Percentiles rank a stretch among this genome's conserved stretches.
Evolutionary conservation across 345 rosid species (phyloP).

Genomic region (Tarenaya hassleriana): DNA sequence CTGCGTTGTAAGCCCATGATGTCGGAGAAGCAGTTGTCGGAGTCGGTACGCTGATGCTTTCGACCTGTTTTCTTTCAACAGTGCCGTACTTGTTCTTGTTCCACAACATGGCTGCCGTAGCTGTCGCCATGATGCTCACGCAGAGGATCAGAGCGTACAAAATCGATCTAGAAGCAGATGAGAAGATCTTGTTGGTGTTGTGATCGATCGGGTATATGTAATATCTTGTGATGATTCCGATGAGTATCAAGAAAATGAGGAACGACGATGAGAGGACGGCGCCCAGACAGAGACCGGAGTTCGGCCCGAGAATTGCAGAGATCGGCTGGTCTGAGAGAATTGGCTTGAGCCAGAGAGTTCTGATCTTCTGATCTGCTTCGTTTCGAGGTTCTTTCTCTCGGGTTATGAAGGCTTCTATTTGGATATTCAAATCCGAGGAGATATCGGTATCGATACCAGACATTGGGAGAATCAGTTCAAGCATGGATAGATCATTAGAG

Average conservation of each 20-base stretch:
- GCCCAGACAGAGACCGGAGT: conserved; percentile 69
- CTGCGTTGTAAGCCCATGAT: conserved; percentile 23
- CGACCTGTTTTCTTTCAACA: conserved; percentile 36
- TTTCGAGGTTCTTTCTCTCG: conserved; percentile 41
- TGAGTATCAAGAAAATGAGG: conserved; percentile 41
- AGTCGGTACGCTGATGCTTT: conserved; percentile 32
- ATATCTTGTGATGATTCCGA: conserved; percentile 50
- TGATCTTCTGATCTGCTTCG: conserved; percentile 18
- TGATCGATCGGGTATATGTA: conserved; percentile 56
- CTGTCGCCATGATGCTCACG: conserved; percentile 37
- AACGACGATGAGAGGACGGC: conserved; percentile 59
- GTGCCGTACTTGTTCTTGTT: conserved; percentile 40
- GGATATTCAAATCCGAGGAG: conserved; percentile 35
- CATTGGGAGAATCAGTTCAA: conserved; percentile 55
- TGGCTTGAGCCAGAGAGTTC: conserved; percentile 52
- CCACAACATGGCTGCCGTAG: conserved; percentile 54
- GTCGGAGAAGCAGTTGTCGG: conserved; percentile 31
- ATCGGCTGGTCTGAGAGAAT: conserved; percentile 39
- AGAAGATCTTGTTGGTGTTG: conserved; percentile 34
- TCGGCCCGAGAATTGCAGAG: conserved; percentile 59
- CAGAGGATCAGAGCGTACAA: conserved; percentile 46
- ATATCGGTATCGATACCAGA: conserved; percentile 30
- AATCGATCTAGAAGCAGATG: conserved; percentile 33
- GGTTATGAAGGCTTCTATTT: conserved; percentile 66
- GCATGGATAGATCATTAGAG: conserved; percentile 57